These are phyloP conservation scores for Phanerochaete sordida DNA, from an alignment of 768 basidiomycete species.

Conservation along the genomic window DNA sequence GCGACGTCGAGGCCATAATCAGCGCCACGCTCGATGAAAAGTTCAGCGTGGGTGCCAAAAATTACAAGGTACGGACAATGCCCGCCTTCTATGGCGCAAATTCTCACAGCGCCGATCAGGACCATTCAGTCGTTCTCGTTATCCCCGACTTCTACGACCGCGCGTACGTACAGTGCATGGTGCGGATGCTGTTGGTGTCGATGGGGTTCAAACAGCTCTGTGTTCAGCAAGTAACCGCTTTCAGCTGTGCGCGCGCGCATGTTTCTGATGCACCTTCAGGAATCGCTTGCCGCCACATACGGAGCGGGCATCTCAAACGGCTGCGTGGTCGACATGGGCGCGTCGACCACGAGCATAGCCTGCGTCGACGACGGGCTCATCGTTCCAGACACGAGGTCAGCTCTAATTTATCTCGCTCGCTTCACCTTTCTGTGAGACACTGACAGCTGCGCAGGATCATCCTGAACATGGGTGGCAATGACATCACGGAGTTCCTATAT, in stretches of 20 bases:
- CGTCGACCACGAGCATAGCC: conserved; percentile 76
- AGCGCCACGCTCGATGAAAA: conserved; percentile 56
- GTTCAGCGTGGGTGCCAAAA: conserved; percentile 46
- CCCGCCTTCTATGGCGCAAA: neutral
- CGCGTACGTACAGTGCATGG: conserved; percentile 74
- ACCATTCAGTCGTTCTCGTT: conserved; percentile 83
- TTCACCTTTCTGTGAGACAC: neutral
- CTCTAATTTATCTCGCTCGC: neutral
- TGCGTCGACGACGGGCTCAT: conserved; percentile 95
- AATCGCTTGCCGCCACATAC: conserved; percentile 90
- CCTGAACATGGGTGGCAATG: conserved; percentile 89
- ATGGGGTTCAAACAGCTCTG: conserved; percentile 95
- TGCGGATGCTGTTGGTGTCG: conserved; percentile 63
- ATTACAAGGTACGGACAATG: conserved; percentile 53
- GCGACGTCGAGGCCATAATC: conserved; percentile 76
- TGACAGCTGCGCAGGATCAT: conserved; percentile 48
- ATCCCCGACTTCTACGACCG: conserved; percentile 92
- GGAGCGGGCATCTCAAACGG: conserved; percentile 94
- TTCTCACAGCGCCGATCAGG: conserved; percentile 40
- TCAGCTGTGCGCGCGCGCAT: neutral
- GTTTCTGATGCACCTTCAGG: conserved; percentile 42
- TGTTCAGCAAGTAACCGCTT: conserved; percentile 71
- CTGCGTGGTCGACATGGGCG: conserved; percentile 95
- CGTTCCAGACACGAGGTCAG: conserved; percentile 60
- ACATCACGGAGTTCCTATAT: conserved; percentile 87